Conservation (phyloP, 2,329 filamentous ascomycete species). For the Penicillium sp. region DNA sequence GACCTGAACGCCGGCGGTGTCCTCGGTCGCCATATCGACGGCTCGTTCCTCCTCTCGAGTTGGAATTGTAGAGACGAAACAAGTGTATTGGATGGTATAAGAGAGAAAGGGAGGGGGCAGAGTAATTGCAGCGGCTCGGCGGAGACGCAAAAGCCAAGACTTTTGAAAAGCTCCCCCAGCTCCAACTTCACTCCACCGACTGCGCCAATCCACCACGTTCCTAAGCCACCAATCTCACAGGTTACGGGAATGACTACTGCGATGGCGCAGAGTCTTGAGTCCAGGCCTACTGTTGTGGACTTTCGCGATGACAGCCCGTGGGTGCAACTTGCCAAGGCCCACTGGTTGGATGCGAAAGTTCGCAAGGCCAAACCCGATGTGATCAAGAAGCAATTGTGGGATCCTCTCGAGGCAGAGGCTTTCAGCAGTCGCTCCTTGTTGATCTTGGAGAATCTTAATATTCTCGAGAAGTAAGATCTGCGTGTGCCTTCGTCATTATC, state of each 20-base stretch:
- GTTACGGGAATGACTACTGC: conserved; percentile 44
- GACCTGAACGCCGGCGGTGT: conserved; percentile 38
- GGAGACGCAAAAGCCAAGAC: conserved; percentile 28
- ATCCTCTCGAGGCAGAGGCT: conserved; percentile 76
- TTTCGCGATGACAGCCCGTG: conserved; percentile 50
- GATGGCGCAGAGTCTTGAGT: conserved; percentile 60
- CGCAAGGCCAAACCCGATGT: conserved; percentile 79
- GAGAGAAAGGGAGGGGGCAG: conserved; percentile 4
- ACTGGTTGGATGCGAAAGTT: conserved; percentile 78
- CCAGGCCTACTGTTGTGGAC: conserved; percentile 45
- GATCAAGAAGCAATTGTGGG: conserved; percentile 86
- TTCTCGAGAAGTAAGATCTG: conserved; percentile 70
- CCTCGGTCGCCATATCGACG: conserved; percentile 34
- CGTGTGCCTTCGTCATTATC: not conserved
- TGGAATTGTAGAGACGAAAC: not conserved
- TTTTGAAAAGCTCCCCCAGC: conserved; percentile 34
- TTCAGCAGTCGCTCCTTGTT: conserved; percentile 79
- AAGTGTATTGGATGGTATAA: conserved; percentile 7
- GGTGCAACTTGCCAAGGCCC: conserved; percentile 73
- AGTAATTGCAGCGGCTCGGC: conserved; percentile 32
- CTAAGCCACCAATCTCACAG: conserved; percentile 14
- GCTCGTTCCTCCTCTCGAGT: not conserved
- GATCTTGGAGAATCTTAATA: conserved; percentile 84
- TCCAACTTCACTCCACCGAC: conserved; percentile 28
- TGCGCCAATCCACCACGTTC: conserved; percentile 29